Evolutionary conservation across 2,329 filamentous ascomycete genomes (phyloP).

Genomic region (Neonectria ditissima): DNA sequence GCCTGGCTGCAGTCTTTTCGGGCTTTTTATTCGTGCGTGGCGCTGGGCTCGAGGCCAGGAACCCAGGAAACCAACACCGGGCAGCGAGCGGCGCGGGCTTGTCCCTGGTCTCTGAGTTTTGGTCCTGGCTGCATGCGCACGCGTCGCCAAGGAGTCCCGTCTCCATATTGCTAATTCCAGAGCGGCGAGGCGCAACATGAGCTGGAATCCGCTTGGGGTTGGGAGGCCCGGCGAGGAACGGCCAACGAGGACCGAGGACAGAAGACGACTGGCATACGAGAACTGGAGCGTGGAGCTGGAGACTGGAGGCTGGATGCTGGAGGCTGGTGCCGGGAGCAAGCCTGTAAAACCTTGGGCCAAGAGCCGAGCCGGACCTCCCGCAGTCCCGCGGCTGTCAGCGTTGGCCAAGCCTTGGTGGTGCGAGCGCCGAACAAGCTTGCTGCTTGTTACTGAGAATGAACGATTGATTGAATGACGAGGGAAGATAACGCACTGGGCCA

Average conservation of each 20-base stretch:
- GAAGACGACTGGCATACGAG: not conserved
- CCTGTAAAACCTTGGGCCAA: constrained; percentile 28
- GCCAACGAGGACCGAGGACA: constrained; percentile 31
- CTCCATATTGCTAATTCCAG: constrained; percentile 26
- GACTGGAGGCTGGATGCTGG: not conserved
- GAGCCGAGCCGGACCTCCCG: constrained; percentile 23
- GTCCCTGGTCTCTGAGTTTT: too few relatives aligned
- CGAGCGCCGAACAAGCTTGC: not conserved
- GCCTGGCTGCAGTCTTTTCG: not conserved
- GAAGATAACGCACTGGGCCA: not conserved
- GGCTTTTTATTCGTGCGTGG: constrained; percentile 2
- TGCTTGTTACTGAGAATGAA: not conserved
- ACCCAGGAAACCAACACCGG: not conserved
- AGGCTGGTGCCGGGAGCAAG: constrained; percentile 33
- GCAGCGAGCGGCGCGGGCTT: not conserved
- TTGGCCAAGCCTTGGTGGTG: not conserved
- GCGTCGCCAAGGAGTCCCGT: constrained; percentile 26
- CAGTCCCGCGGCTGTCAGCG: constrained; percentile 1
- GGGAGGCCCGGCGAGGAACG: constrained; percentile 31
- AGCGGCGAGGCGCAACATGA: constrained; percentile 19
- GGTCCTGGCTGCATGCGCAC: constrained; percentile 23
- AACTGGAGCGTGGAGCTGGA: not conserved
- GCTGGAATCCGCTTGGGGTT: constrained; percentile 21
- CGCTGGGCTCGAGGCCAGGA: constrained; percentile 4
- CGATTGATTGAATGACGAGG: not conserved